Evolutionary conservation across 257 asterid species (phyloP), one percentile per base, ranked within the genome.

Genomic region (Rhazya stricta): DNA sequence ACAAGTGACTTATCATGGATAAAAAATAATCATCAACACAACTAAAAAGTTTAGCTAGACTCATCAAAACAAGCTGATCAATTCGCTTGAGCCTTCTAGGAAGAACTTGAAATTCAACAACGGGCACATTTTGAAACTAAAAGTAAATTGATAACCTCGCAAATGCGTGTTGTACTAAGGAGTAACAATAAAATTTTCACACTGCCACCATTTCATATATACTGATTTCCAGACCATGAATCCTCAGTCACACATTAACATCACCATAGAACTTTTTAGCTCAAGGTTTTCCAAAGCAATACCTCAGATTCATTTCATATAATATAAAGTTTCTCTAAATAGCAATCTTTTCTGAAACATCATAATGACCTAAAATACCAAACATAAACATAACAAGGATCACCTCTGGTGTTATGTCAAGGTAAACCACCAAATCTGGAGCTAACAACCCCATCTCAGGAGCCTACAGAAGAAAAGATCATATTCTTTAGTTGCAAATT

Each of bases 371-470:
- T 36, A 66, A 66, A 39, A 66, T 8, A 23, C 21, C 8, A 5
- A 66, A 36, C 32, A 37, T 19, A 15, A 39, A 13, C 34, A 39
- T 27, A 18, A 67, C 48, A 36, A 66, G 48, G 23, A 65, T 61
- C 83, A 94, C 99, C 98, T 91, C 99, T 48, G 98, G 97, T 27
- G 93, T 84, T 83, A 95, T 89, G 77, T 95, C 94, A 77, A 95
- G 96, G 88, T 91, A 92, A 69, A 92, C 73, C 76, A 92, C 99
- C 79, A 90, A 81, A 86, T 92, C 98, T 61, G 99, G 99, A 71
- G 98, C 96, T 71, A 91, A 84, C 89, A 95, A 70, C 51, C 99
- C 99, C 56, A 81, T 83, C 76, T 95, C 99, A 34, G 97, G 96
- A 83, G 96, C 91, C 98, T 92, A 85, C 85, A 75, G 67, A 56